phyloP scores from a whole-genome alignment of 1,139 yeast species.

The Debaryomycetaceae sp. region DNA sequence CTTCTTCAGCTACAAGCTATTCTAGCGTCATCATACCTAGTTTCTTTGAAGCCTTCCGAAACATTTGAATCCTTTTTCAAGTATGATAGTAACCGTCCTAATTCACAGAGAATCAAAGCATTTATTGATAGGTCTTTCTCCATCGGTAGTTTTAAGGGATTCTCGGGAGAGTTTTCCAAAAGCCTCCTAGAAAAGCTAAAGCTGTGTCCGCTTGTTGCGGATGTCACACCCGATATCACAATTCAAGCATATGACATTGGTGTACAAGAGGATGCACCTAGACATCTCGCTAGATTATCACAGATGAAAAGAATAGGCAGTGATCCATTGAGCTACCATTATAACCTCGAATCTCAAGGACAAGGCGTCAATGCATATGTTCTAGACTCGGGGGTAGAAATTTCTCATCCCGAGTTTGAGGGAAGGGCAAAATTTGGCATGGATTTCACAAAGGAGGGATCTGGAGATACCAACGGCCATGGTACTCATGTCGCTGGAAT shows the following conservation, averaged over 20 bases:
- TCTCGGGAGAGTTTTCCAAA: slow-evolving; percentile 55
- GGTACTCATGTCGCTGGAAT: slow-evolving; percentile 91
- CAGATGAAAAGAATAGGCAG: slow-evolving; percentile 36
- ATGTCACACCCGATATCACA: slow-evolving; percentile 55
- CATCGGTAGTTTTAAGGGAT: slow-evolving; percentile 64
- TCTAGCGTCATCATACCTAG: slow-evolving; percentile 13
- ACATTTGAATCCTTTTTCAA: slow-evolving; percentile 38
- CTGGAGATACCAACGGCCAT: slow-evolving; percentile 68
- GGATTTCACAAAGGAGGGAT: slow-evolving; percentile 62
- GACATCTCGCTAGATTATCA: slow-evolving; percentile 66
- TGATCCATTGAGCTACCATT: slow-evolving; percentile 20
- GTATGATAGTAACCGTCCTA: slow-evolving; percentile 32
- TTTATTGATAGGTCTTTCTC: slow-evolving; percentile 44
- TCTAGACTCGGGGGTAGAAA: slow-evolving; percentile 72
- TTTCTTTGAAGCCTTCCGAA: slow-evolving; percentile 24
- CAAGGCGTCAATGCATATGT: slow-evolving; percentile 66
- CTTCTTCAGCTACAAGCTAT: not conserved
- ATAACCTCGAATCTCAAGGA: slow-evolving; percentile 22
- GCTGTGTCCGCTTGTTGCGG: slow-evolving; percentile 49
- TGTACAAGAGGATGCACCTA: slow-evolving; percentile 50
- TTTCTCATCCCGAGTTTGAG: slow-evolving; percentile 61
- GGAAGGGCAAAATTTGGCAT: slow-evolving; percentile 56
- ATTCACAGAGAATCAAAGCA: slow-evolving; percentile 35
- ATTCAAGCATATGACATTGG: slow-evolving; percentile 43
- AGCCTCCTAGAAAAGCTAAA: slow-evolving; percentile 46